Evolutionary conservation across 192 early-diverging fungal genomes (phyloP).

Genomic region (Allomyces macrogynus): DNA sequence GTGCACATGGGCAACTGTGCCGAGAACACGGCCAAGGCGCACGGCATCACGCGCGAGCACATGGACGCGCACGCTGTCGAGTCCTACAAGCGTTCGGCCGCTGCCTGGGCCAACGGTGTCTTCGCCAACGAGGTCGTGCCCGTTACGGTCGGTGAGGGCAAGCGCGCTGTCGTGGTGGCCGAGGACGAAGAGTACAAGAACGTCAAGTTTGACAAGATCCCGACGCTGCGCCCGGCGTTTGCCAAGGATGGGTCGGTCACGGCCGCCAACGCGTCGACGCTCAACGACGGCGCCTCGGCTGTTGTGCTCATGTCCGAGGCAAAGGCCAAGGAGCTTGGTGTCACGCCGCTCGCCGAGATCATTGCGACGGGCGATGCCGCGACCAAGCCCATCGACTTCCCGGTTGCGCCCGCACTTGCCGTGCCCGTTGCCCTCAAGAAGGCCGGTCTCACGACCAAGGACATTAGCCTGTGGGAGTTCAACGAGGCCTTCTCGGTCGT

Average conservation of each 20-base stretch:
- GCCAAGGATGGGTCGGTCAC: conserved; percentile 80
- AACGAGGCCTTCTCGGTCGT: conserved; percentile 97
- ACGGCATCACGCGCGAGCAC: conserved; percentile 64
- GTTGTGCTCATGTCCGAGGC: conserved; percentile 59
- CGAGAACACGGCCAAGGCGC: conserved; percentile 71
- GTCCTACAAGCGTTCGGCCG: conserved; percentile 76
- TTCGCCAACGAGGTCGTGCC: conserved; percentile 70
- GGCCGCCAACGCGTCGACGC: conserved; percentile 82
- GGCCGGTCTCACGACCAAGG: conserved; percentile 58
- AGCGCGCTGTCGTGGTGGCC: conserved; percentile 52
- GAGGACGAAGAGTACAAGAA: conserved; percentile 91
- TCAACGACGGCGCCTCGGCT: conserved; percentile 93
- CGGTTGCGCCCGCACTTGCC: conserved; percentile 84
- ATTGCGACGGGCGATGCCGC: conserved; percentile 82
- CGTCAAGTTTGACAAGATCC: conserved; percentile 77
- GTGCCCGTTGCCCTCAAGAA: conserved; percentile 79
- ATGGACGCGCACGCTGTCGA: conserved; percentile 69
- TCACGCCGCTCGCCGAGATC: conserved; percentile 75
- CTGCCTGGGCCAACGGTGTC: conserved; percentile 66
- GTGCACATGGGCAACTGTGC: conserved; percentile 58
- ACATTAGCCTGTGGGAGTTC: conserved; percentile 84
- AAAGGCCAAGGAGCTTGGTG: conserved; percentile 47
- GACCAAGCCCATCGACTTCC: conserved; percentile 73
- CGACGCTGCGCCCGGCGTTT: conserved; percentile 56
- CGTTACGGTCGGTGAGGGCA: conserved; percentile 60